phyloP scores from a whole-genome alignment of 2,329 filamentous ascomycete genomes.

The Didymella exigua region DNA sequence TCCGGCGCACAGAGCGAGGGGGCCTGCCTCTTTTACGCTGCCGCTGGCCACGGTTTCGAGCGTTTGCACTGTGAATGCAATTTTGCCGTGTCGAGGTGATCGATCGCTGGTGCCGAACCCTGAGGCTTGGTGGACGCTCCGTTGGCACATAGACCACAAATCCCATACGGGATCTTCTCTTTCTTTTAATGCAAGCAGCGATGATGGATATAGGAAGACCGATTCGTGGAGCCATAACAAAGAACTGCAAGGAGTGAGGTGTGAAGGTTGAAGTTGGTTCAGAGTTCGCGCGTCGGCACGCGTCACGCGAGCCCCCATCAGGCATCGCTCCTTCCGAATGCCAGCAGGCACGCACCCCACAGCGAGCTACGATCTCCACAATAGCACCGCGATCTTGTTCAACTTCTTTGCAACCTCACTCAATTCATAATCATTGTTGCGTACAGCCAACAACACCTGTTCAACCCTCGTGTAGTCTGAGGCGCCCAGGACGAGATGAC shows the following conservation, averaged over 20 bases:
- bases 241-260: background rate
- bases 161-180: background rate
- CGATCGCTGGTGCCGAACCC: background rate
- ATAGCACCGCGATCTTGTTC: background rate
- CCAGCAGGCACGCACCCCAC: constrained; percentile 9
- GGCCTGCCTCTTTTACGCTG: background rate
- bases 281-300: constrained; percentile 9
- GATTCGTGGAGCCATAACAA: background rate
- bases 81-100: background rate
- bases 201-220: background rate
- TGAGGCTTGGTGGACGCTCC: background rate
- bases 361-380: constrained; percentile 9
- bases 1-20: background rate
- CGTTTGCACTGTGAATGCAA: background rate
- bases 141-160: background rate
- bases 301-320: constrained; percentile 13
- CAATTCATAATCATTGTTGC: background rate
- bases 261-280: constrained; percentile 11
- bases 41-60: background rate
- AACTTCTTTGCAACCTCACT: background rate
- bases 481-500: background rate
- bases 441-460: background rate
- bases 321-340: constrained; percentile 10
- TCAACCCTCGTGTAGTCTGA: background rate
- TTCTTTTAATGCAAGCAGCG: background rate